Percentiles rank a stretch among this genome's conserved stretches.
phyloP scores from a whole-genome alignment of 345 rosid genomes.

The Populus nigra region DNA sequence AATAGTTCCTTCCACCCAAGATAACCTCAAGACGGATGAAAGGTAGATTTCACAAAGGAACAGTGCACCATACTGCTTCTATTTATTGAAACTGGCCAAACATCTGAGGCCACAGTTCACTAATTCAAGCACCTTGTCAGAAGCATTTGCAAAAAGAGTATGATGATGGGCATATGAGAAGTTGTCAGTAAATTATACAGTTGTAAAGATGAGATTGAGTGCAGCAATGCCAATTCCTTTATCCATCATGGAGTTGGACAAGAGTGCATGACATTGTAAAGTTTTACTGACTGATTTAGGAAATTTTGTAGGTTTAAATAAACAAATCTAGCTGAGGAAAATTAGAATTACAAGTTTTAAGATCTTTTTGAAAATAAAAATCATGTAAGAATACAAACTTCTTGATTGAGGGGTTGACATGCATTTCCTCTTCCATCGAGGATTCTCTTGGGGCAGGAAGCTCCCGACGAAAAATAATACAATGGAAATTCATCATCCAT shows the following conservation, averaged over 20 bases:
- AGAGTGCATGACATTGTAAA: neutral
- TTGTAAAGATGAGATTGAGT: conserved; percentile 6
- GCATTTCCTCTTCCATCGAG: neutral
- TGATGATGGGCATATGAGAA: neutral
- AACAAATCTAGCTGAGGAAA: neutral
- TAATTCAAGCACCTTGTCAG: neutral
- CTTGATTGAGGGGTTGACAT: neutral
- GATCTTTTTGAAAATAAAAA: neutral
- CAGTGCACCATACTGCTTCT: neutral
- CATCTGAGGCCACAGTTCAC: conserved; percentile 2
- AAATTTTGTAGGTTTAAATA: neutral
- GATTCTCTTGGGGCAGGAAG: neutral
- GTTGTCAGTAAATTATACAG: neutral
- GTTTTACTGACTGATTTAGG: neutral
- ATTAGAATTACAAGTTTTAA: neutral
- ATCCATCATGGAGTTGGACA: neutral
- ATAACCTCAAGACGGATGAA: conserved; percentile 32
- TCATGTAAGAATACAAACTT: neutral
- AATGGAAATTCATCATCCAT: neutral
- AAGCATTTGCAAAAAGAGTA: neutral
- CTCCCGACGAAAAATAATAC: neutral
- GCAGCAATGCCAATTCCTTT: neutral
- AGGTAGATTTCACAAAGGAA: neutral
- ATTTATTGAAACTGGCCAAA: neutral
- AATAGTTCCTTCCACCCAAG: conserved; percentile 73